These are phyloP conservation scores for Pseudogymnoascus sp. DNA, from an alignment of 2,329 filamentous ascomycete genomes.

Conservation along the genomic window DNA sequence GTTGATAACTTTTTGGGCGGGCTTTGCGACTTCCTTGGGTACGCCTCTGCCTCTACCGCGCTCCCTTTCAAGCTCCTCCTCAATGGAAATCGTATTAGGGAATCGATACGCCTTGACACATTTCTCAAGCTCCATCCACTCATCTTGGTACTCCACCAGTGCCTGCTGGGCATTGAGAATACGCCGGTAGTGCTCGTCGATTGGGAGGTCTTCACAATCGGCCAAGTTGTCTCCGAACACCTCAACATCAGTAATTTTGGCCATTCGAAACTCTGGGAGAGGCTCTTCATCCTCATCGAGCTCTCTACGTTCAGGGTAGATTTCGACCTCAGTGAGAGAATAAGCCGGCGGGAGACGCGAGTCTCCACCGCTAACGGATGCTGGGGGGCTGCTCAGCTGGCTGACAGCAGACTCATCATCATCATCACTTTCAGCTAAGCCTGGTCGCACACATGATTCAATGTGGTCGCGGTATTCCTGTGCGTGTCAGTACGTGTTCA, in stretches of 20 bases:
- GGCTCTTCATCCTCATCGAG: constrained; percentile 9
- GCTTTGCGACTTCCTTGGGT: constrained; percentile 1
- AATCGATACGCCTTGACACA: constrained; percentile 27
- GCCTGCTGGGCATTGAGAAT: constrained; percentile 38
- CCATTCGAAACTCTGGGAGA: constrained; percentile 7
- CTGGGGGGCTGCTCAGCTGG: constrained; percentile 18
- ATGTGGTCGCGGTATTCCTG: constrained; percentile 25
- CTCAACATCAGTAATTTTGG: constrained; percentile 41
- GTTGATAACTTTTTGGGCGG: background rate
- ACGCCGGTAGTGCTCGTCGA: constrained; percentile 35
- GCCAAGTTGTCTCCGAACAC: constrained; percentile 42
- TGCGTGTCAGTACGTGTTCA: constrained; percentile 14
- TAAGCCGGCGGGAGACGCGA: background rate
- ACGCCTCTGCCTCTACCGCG: background rate
- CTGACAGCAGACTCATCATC: constrained; percentile 17
- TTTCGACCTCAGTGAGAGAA: background rate
- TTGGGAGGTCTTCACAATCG: constrained; percentile 40
- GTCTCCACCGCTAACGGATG: background rate
- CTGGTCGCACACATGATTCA: constrained; percentile 18
- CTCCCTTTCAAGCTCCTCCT: constrained; percentile 2
- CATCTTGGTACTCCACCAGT: constrained; percentile 44
- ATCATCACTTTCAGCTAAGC: constrained; percentile 15
- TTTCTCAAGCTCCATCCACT: constrained; percentile 43
- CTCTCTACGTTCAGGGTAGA: constrained; percentile 7
- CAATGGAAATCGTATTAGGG: constrained; percentile 8